Evolutionary conservation across 2,329 filamentous ascomycete species (phyloP), one percentile per base, ranked within the genome.

Genomic region (Trichoderma koningiopsis): DNA sequence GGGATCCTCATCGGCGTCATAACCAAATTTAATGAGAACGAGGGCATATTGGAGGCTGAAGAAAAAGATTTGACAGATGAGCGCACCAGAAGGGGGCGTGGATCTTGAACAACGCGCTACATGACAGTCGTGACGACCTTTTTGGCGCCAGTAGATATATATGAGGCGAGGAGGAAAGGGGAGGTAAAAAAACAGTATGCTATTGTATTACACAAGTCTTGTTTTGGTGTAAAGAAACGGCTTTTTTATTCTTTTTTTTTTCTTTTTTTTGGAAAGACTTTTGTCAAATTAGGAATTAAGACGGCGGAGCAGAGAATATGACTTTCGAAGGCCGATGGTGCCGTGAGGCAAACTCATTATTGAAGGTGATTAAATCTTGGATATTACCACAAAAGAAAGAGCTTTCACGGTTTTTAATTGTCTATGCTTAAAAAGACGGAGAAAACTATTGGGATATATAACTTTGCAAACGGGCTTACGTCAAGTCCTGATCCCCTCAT

Each of bases 1-100:
- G 5, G 70, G 62, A 8, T 60, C 69, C 16, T 52, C 70, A 6
- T 59, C 64, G 19, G 40, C 56, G 4, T 60, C 57, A 68, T 62
- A 40, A 62, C 59, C 27, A 11, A 47, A 35, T 7, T n/a, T 43
- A 8, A 43, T 43, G 40, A 24, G 2, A 19, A 27, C n/a, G 19
- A 68, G n/a, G 5, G 24, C 11, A 11, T 16, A 2, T 35, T 19
- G 47, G 24, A 13, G 31, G 40, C 14, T 2, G 43, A 19, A 27
- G 19, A 49, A 33, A 6, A 49, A 33, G 22, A 4, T 22, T 22
- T 37, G 37, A 67, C 59, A 43, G 40, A 59, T 29, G 55, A 37
- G 55, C 43, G 37, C 11, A 52, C 29, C 6, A 11, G 35, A 37
- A 31, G 19, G 6, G 33, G 33, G 49, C 24, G 53, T 24, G 22